Conservation (phyloP, 805 yeast species). For the Candida easanensis region DNA sequence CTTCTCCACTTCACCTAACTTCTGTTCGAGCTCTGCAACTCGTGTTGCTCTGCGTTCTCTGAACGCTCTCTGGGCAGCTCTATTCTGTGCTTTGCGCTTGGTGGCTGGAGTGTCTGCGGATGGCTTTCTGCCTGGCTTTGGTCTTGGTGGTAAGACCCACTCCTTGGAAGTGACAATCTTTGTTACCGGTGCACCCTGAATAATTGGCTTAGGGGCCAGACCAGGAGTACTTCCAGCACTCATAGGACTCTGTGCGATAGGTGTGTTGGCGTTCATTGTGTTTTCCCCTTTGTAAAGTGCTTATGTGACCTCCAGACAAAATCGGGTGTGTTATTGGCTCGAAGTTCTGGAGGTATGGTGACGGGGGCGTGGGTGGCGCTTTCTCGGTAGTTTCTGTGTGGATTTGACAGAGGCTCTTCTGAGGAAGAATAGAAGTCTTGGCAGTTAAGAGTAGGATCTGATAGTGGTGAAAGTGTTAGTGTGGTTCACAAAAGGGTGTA, state of each 20-base stretch:
- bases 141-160: conserved; percentile 81
- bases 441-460: too few species aligned
- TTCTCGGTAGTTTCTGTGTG: too few species aligned
- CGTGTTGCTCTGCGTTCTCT: conserved; percentile 83
- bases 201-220: conserved; percentile 21
- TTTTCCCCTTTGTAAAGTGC: not conserved
- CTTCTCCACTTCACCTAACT: conserved; percentile 62
- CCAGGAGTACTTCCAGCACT: conserved; percentile 18
- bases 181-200: conserved; percentile 29
- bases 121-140: conserved; percentile 68
- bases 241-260: conserved; percentile 12
- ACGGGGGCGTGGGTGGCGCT: not conserved
- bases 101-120: conserved; percentile 75
- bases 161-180: conserved; percentile 62
- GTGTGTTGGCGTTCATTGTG: conserved; percentile 5
- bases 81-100: conserved; percentile 83
- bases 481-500: too few species aligned
- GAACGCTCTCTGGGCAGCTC: conserved; percentile 94
- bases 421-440: too few species aligned
- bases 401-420: too few species aligned
- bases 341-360: conserved; percentile 4
- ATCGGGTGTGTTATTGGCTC: conserved; percentile 12
- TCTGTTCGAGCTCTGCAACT: conserved; percentile 73
- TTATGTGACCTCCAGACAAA: conserved; percentile 8
- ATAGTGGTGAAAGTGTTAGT: too few species aligned